phyloP scores from a whole-genome alignment of 306 rosid genomes.

The Quercus alba region DNA sequence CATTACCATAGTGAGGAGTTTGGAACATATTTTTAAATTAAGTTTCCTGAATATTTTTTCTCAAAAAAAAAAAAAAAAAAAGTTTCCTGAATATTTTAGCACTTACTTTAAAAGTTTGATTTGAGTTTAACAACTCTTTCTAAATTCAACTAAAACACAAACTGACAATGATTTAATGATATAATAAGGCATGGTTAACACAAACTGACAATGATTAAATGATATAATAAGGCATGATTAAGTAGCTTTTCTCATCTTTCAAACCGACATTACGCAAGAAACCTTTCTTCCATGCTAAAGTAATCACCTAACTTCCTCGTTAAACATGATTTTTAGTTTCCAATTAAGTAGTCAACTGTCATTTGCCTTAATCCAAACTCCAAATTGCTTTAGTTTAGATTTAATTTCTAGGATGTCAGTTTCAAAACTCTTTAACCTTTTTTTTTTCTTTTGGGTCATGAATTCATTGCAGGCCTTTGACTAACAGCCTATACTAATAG shows the following conservation, averaged over 20 bases:
- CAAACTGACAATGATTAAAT: not conserved
- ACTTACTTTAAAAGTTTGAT: conserved; percentile 1
- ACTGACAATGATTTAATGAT: not conserved
- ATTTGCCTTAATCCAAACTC: not conserved
- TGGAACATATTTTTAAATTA: conserved; percentile 4
- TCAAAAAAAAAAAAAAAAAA: too few species aligned
- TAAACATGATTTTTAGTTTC: not conserved
- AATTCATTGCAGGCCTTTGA: too few species aligned
- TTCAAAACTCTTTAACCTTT: not conserved
- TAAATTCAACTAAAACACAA: not conserved
- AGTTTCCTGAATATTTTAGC: conserved; percentile 10
- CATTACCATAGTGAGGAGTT: conserved; percentile 7
- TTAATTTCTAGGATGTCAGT: conserved; percentile 13
- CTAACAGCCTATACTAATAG: too few species aligned
- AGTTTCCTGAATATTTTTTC: conserved; percentile 10
- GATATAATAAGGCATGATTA: not conserved
- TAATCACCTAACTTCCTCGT: not conserved
- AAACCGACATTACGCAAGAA: not conserved
- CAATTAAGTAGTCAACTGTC: not conserved
- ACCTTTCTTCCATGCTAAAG: not conserved
- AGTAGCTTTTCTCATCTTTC: conserved; percentile 15
- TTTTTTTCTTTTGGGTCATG: too few species aligned
- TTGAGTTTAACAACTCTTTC: conserved; percentile 27
- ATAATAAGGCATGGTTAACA: not conserved
- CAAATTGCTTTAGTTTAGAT: not conserved